phyloP scores from a whole-genome alignment of 176 grass and related monocot species.

The Bromus sterilis region DNA sequence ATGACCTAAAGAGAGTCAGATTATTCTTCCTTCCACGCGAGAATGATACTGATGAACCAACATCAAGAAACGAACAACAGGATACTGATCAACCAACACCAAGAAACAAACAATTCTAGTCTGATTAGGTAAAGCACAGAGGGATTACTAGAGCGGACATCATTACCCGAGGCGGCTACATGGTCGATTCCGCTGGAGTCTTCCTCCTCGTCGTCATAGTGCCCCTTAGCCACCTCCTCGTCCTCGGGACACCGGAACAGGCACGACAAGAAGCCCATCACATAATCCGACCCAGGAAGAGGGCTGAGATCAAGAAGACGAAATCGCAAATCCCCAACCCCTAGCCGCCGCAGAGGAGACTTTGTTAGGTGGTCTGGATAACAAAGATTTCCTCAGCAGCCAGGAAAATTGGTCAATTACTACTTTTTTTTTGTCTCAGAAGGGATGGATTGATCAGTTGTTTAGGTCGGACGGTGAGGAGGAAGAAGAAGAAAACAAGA shows the following conservation, averaged over 20 bases:
- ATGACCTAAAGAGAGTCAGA: neutral
- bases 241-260: slow-evolving; percentile 31
- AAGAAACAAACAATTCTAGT: neutral
- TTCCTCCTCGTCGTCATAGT: neutral
- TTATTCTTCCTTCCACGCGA: neutral
- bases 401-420: neutral
- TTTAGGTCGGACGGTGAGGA: neutral
- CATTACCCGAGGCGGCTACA: slow-evolving; percentile 34
- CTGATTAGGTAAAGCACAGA: neutral
- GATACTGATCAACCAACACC: neutral
- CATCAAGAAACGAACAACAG: neutral
- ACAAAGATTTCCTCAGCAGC: neutral
- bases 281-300: slow-evolving; percentile 11
- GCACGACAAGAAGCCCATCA: slow-evolving; percentile 44
- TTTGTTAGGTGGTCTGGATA: neutral
- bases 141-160: neutral
- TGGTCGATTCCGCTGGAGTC: slow-evolving; percentile 20
- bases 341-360: neutral
- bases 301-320: neutral
- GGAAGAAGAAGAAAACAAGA: neutral
- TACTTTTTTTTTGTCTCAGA: neutral
- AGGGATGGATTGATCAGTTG: neutral
- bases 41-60: neutral
- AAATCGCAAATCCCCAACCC: neutral
- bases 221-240: neutral